Evolutionary conservation across 306 rosid species (phyloP), one percentile per base, ranked within the genome.

Genomic region (Rubus parviflorus): DNA sequence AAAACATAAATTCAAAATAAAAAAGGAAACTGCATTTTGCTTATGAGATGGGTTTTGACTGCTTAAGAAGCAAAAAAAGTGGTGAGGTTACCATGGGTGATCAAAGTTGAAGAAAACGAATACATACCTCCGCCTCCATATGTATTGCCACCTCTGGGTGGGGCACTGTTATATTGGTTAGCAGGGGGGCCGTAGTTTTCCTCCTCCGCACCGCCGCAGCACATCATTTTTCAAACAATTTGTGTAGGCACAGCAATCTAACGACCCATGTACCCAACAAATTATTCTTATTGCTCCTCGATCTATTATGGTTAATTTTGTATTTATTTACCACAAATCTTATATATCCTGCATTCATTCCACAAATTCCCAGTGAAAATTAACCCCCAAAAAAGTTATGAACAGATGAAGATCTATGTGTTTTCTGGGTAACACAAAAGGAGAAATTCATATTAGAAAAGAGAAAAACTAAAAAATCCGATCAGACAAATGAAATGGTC

Each of bases 121-220:
- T 67, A 58, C 13, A 83, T 89, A 67, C 83, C 88, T 48, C 92
- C 86, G 8, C 74, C 94, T 46, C 92, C 90, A 23, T 90, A 90
- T 38, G 96, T 16, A 76, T 60, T 83, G 15, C 90, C 88, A 61
- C 97, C 97, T 86, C 85, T 72, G 67, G 92, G 84, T 8, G 92
- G 97, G 72, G 93, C 92, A 37, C 48, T 47, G 46, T 52, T 48
- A 73, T 82, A 80, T 75, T 88, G 91, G 73, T 77, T 88, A 30
- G 96, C 88, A 13, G 93, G 93, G 9, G 93, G 93, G 9, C 90
- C 92, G 23, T 41, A 78, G 82, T 41, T 75, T 76, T 92, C 97
- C 77, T 92, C 97, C 85, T 92, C 97, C 70, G 85, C 81, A 70
- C 88, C 96, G 77, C 93, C 97, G 57, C 97, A 92, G 82, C 97